These are phyloP conservation scores for Calonectria honghensis DNA, from an alignment of 2,329 filamentous ascomycete species.

Conservation along the genomic window DNA sequence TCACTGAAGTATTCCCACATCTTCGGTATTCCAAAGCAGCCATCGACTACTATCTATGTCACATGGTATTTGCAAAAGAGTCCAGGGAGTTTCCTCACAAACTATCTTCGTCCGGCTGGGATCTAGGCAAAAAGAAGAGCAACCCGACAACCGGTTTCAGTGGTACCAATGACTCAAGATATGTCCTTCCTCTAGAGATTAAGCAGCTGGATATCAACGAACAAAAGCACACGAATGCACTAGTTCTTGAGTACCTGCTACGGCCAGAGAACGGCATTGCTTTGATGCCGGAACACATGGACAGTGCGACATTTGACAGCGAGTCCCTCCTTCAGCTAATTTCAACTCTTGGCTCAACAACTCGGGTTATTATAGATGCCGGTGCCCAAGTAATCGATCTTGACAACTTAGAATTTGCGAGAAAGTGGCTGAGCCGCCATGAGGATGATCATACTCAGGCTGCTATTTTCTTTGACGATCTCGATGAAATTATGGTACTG, in stretches of 20 bases:
- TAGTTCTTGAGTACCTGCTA: slow-evolving; percentile 77
- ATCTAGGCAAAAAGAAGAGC: slow-evolving; percentile 70
- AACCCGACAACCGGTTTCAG: slow-evolving; percentile 79
- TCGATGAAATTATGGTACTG: slow-evolving; percentile 73
- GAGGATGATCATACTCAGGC: slow-evolving; percentile 44
- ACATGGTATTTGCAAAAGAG: slow-evolving; percentile 76
- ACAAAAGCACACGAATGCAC: slow-evolving; percentile 80
- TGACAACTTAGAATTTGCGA: slow-evolving; percentile 72
- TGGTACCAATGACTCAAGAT: slow-evolving; percentile 79
- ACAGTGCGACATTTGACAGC: slow-evolving; percentile 49
- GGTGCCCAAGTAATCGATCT: slow-evolving; percentile 82
- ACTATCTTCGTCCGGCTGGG: slow-evolving; percentile 80
- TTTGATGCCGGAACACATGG: slow-evolving; percentile 14
- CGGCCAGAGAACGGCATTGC: slow-evolving; percentile 68
- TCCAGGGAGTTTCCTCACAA: slow-evolving; percentile 79
- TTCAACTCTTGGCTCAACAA: slow-evolving; percentile 58
- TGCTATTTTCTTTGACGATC: slow-evolving; percentile 74
- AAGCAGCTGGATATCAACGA: slow-evolving; percentile 71
- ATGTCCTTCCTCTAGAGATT: slow-evolving; percentile 74
- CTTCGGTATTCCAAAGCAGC: slow-evolving; percentile 71
- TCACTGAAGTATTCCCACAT: slow-evolving; percentile 68
- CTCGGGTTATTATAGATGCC: slow-evolving; percentile 80
- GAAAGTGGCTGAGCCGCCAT: slow-evolving; percentile 67
- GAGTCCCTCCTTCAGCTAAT: slow-evolving; percentile 67
- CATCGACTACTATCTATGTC: slow-evolving; percentile 78